Percentiles rank a stretch among this genome's conserved stretches.
Conservation (phyloP, 1,284 basidiomycete genomes). For the Neonothopanus nambi region DNA sequence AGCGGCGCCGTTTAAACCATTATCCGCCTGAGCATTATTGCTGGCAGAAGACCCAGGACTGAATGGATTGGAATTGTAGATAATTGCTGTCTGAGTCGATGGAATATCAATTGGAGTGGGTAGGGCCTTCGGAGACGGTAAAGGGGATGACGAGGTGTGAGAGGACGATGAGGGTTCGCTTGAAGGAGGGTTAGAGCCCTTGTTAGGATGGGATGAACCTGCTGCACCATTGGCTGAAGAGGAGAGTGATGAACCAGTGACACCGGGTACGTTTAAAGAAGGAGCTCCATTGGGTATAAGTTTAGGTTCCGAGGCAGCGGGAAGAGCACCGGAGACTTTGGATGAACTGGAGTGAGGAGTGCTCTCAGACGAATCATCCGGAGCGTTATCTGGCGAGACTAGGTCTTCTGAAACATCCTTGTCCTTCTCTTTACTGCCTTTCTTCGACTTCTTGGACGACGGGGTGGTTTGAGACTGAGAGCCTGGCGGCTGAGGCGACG, state of each 20-base stretch:
- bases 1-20: constrained; percentile 42
- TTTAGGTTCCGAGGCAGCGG: constrained; percentile 33
- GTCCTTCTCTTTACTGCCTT: constrained; percentile 66
- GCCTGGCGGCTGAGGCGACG: constrained; percentile 61
- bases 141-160: constrained; percentile 24
- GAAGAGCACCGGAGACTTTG: constrained; percentile 31
- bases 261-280: too few species aligned
- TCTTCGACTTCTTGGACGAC: constrained; percentile 77
- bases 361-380: constrained; percentile 40
- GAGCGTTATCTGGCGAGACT: constrained; percentile 29
- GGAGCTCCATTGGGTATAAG: constrained; percentile 40
- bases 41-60: constrained; percentile 49
- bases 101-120: constrained; percentile 75
- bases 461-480: constrained; percentile 65
- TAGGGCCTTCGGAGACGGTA: constrained; percentile 41
- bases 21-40: constrained; percentile 48
- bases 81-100: constrained; percentile 62
- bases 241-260: constrained; percentile 39
- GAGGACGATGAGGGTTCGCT: constrained; percentile 24
- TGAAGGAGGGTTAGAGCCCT: constrained; percentile 18
- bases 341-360: constrained; percentile 43
- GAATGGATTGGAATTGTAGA: constrained; percentile 57
- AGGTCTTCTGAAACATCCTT: constrained; percentile 42
- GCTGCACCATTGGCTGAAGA: constrained; percentile 28
- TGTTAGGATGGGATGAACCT: constrained; percentile 38